These are phyloP conservation scores for Spinacia oleracea DNA, from an alignment of 179 eudicot species.

Conservation along the genomic window DNA sequence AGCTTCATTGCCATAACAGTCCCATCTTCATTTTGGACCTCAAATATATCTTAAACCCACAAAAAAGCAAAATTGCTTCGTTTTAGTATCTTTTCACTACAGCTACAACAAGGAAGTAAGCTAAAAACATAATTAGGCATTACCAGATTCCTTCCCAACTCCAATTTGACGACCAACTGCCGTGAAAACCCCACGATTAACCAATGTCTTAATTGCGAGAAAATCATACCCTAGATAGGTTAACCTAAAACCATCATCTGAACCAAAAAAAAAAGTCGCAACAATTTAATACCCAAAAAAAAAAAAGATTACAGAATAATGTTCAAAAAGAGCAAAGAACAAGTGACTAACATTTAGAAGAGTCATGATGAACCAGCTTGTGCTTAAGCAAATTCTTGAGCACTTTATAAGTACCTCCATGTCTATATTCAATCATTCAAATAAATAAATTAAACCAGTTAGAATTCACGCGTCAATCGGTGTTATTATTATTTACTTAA, in stretches of 20 bases:
- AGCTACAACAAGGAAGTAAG: not conserved
- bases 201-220: constrained; percentile 91
- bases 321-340: not conserved
- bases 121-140: not conserved
- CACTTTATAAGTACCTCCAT: constrained; percentile 94
- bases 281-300: not conserved
- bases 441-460: too few species aligned
- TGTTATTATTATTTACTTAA: not conserved
- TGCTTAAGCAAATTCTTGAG: constrained; percentile 92
- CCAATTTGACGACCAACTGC: constrained; percentile 97
- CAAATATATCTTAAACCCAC: constrained; percentile 69
- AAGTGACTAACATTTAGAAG: constrained; percentile 73
- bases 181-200: constrained; percentile 78
- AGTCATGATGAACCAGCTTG: constrained; percentile 89
- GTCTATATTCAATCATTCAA: constrained; percentile 42
- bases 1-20: constrained; percentile 86
- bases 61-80: not conserved
- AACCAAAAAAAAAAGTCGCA: too few species aligned
- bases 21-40: constrained; percentile 92
- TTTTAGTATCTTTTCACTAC: not conserved
- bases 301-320: not conserved
- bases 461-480: too few species aligned
- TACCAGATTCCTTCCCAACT: constrained; percentile 97
- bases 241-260: constrained; percentile 93
- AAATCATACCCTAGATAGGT: constrained; percentile 97